Base-by-base conservation (phyloP, 2,329 filamentous ascomycete genomes). In the Calonectria honghensis region DNA sequence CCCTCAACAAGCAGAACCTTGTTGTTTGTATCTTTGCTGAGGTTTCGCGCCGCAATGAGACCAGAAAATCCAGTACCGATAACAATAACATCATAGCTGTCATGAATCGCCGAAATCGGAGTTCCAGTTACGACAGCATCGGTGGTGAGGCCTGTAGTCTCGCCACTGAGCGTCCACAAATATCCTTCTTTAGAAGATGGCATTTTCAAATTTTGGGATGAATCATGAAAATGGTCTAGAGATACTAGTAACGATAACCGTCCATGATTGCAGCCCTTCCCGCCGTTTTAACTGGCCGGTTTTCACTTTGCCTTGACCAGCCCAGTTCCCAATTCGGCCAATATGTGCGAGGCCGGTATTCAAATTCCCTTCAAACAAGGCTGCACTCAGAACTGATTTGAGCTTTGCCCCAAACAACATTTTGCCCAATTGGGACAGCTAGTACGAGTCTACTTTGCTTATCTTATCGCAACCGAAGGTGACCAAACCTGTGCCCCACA, bases 1-100 rank as follows among this genome's bases (percentile, higher is more conserved):
- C 82, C 86, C 72, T 87, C 85, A 0, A 87, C 57, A 4, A 86
- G 73, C 1, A 86, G 74, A 0, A 85, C 82, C 0, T 64, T 76
- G 1, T 67, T 32, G 1, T 20, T 39, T 3, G 69, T 10, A 4
- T 20, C 27, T 9, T 35, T 52, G 2, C 63, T 41, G 6, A 80
- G 54, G 13, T 85, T 82, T 11, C 83, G 77, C 14, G 79, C 74
- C 3, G 83, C 82, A 2, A 80, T 79, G 1, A 85, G 78, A 31
- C 84, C 84, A 10, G 82, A 76, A 68, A 83, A 85, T 4, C 83
- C 84, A 4, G 76, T 74, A 13, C 78, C 78, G 41, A 80, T 75
- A 18, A 80, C 78, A 57, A 79, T 69, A 16, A 63, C 76, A 65
- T 79, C 74, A 20, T 79, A 78, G 4, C 3, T 63, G 0, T 57